A percentile compares a stretch with the other conserved stretches of the same genome.
Evolutionary conservation across 306 rosid genomes (phyloP).

Genomic region (Senna tora): DNA sequence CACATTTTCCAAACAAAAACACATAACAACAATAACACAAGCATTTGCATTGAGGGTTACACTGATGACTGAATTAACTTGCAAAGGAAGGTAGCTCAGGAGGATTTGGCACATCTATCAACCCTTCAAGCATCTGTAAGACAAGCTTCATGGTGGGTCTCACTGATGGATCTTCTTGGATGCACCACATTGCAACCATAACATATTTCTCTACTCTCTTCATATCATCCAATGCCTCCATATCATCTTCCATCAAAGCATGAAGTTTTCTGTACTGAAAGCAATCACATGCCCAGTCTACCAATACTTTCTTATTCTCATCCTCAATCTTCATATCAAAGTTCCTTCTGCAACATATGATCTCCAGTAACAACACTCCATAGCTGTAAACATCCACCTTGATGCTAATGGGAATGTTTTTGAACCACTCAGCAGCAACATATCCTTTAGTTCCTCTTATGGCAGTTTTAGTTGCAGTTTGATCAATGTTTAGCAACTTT

Average conservation of each 20-base stretch:
- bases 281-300: conserved; percentile 31
- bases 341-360: conserved; percentile 5
- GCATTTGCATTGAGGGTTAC: background rate
- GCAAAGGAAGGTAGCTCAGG: background rate
- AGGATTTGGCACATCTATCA: conserved; percentile 12
- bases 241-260: conserved; percentile 9
- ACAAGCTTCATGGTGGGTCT: conserved; percentile 21
- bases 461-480: background rate
- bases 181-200: conserved; percentile 1
- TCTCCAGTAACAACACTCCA: conserved; percentile 16
- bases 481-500: conserved; percentile 3
- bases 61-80: too few relatives aligned
- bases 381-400: conserved; percentile 31
- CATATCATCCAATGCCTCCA: background rate
- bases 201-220: conserved; percentile 3
- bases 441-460: conserved; percentile 31
- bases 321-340: background rate
- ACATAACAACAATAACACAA: too few relatives aligned
- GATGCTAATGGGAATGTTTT: conserved; percentile 4
- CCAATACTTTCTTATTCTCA: conserved; percentile 3
- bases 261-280: background rate
- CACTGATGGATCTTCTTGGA: conserved; percentile 12
- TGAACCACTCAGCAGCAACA: conserved; percentile 27
- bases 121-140: conserved; percentile 12
- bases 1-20: too few relatives aligned